Percentiles rank a stretch among this genome's conserved stretches.
Conservation (phyloP, 2,329 filamentous ascomycete species). For the Arthrobotrys conoides region DNA sequence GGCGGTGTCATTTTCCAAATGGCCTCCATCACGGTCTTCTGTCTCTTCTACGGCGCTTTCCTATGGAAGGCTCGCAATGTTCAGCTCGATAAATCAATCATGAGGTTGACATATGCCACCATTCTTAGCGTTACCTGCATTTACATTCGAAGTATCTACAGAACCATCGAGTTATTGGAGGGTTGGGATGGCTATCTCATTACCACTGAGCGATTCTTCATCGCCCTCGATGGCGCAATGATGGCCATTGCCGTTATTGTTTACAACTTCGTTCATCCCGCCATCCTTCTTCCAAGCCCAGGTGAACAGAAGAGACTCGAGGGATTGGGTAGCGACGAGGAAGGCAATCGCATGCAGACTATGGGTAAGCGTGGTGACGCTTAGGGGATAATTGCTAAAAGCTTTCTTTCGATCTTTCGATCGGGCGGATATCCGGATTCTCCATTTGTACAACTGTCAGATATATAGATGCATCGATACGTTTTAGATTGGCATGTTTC, state of each 20-base stretch:
- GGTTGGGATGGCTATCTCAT: constrained; percentile 71
- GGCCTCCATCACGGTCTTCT: constrained; percentile 72
- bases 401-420: background rate
- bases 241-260: constrained; percentile 70
- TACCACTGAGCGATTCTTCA: constrained; percentile 70
- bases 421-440: background rate
- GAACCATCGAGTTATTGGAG: constrained; percentile 70
- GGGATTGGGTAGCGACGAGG: constrained; percentile 45
- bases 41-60: constrained; percentile 70
- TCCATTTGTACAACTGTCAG: constrained; percentile 10
- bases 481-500: background rate
- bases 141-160: constrained; percentile 70
- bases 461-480: background rate
- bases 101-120: constrained; percentile 66
- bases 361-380: constrained; percentile 41
- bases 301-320: constrained; percentile 35
- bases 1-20: constrained; percentile 75
- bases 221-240: constrained; percentile 70
- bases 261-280: constrained; percentile 69
- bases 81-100: constrained; percentile 52
- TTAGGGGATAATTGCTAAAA: background rate
- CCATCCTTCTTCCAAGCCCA: constrained; percentile 66
- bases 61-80: constrained; percentile 66
- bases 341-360: constrained; percentile 15
- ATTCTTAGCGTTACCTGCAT: constrained; percentile 68